Base-by-base conservation (phyloP, 805 yeast species). In the Wickerhamiella siamensis region DNA sequence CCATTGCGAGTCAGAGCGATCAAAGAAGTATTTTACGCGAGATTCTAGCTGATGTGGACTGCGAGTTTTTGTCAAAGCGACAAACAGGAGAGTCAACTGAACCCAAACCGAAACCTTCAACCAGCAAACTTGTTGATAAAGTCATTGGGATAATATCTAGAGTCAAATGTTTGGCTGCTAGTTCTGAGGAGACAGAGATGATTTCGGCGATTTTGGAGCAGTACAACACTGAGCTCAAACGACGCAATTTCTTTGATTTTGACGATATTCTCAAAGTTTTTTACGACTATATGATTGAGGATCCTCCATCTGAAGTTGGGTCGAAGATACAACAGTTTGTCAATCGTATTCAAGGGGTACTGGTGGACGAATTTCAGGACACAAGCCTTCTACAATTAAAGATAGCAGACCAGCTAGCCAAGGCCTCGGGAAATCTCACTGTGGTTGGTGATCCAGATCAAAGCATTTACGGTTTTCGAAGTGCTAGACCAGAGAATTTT, bases 391-490 rank as follows among this genome's bases (percentile, higher is more conserved):
- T 84, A 15, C 97, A 88, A 56, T 65, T 84, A 48, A 72, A 74
- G 42, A 63, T 91, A 36, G 70, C 83, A 66, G 70, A 69, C 46
- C 61, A 64, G 4, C 60, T 80, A 26, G 67, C 77, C 0, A 14
- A 40, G 5, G 31, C 49, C 18, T 40, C 49, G 31, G 40, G 54
- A 16, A 66, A 65, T 31, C 70, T 88, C 6, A 83, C 96, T 0
- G 77, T 86, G 1, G 96, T 88, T 2, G 98, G 98, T 1, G 98
- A 88, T 55, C 95, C 95, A 0, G 95, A 91, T 58, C 98, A 88
- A 59, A 79, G 94, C 54, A 88, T 88, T 18, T 88, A 91, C 57
- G 84, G 79, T 0, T 88, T 88, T 51, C 65, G 97, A 46, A 76
- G 79, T 52, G 96, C 96, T 0, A 75, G 75, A 29, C 66, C 79